A percentile compares a stretch with the other conserved stretches of the same genome.
These are phyloP conservation scores for Emericellopsis cladophorae DNA, from an alignment of 2,329 filamentous ascomycete genomes.

Conservation along the genomic window DNA sequence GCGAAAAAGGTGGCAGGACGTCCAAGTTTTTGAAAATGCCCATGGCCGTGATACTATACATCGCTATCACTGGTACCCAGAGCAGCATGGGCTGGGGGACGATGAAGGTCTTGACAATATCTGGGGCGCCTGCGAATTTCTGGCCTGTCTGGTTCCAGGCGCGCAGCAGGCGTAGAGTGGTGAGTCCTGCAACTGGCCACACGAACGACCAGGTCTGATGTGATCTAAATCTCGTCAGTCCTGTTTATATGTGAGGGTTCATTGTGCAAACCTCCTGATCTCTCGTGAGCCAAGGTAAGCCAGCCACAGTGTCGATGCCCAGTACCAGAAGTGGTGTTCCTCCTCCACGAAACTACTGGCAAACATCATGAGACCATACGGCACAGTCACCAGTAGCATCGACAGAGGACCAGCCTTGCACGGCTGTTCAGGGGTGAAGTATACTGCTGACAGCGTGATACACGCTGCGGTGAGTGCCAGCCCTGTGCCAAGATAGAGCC, in stretches of 20 bases:
- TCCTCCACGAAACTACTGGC: slow-evolving; percentile 96
- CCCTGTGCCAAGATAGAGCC: slow-evolving; percentile 36
- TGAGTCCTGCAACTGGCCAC: slow-evolving; percentile 32
- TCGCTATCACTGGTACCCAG: slow-evolving; percentile 59
- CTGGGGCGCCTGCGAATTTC: slow-evolving; percentile 83
- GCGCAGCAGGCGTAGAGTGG: slow-evolving; percentile 52
- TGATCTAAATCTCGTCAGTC: slow-evolving; percentile 7
- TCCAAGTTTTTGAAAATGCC: slow-evolving; percentile 28
- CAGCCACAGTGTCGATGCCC: slow-evolving; percentile 63
- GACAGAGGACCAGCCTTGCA: background rate
- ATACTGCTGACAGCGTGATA: background rate
- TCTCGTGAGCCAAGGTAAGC: slow-evolving; percentile 36
- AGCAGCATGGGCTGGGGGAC: slow-evolving; percentile 50
- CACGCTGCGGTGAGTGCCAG: slow-evolving; percentile 12
- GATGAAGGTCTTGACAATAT: slow-evolving; percentile 67
- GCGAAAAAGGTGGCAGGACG: slow-evolving; percentile 25
- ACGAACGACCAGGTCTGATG: slow-evolving; percentile 16
- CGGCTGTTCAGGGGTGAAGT: background rate
- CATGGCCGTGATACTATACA: slow-evolving; percentile 51
- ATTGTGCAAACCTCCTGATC: slow-evolving; percentile 21
- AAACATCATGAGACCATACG: slow-evolving; percentile 88
- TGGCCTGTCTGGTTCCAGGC: slow-evolving; percentile 97
- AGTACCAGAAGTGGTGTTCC: slow-evolving; percentile 99
- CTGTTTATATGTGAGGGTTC: background rate
- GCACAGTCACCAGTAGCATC: slow-evolving; percentile 32